Base-by-base conservation (phyloP, 805 yeast genomes). In the Wickerhamomyces hampshirensis region DNA sequence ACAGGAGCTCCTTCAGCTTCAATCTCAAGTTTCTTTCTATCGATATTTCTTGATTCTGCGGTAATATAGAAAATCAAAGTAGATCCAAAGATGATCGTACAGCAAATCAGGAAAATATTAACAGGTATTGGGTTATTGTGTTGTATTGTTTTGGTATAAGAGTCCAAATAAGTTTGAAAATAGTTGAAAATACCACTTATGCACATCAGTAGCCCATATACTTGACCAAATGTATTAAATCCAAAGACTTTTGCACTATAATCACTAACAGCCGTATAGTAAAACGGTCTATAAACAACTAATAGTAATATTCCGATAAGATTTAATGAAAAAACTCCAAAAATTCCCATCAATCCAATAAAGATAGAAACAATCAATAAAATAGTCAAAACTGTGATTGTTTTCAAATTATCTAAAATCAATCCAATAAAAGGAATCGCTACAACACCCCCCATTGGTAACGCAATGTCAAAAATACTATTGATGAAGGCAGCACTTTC, bases 231-330 rank as follows among this genome's bases (percentile, higher is more conserved):
- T 1, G 94, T 87, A 37, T 77, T 80, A 59, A 84, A 88, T 0
- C 98, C 98, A 63, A 91, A 89, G 23, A 89, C 91, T 56, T 89
- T 89, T 19, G 95, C 94, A 51, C 88, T 75, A 58, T 80, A 87
- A 59, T 91, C 97, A 2, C 95, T 84, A 6, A 88, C 86, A 2
- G 94, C 85, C 2, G 98, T 89, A 60, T 89, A 91, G 55, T 84
- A 88, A 54, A 89, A 84, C 9, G 98, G 96, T 58, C 98, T 72
- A 60, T 84, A 88, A 2, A 84, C 66, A 9, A 87, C 97, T 46
- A 89, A 64, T 21, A 84, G 45, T 2, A 77, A 48, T 29, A 89
- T 83, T 3, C 95, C 95, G 1, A 73, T 30, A 31, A 83, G 69
- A 28, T 89, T 88, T 2, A 75, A 68, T 1, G 21, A 8, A 26